A percentile compares a stretch with the other conserved stretches of the same genome.
phyloP scores from a whole-genome alignment of 192 early-diverging fungal genomes.

The Mortierella antarctica region DNA sequence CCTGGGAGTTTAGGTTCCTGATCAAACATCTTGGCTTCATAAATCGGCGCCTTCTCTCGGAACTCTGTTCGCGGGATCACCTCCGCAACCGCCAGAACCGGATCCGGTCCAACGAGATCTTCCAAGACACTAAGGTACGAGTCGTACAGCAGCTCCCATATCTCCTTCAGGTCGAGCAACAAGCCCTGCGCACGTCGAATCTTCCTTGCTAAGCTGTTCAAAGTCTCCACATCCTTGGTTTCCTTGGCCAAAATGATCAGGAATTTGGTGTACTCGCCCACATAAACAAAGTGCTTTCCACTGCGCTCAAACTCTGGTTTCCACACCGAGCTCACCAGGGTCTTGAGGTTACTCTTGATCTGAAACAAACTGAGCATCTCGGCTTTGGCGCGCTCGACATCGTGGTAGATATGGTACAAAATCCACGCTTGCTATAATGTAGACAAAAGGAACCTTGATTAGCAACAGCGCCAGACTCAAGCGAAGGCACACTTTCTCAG shows the following conservation, averaged over 20 bases:
- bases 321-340: conserved; percentile 76
- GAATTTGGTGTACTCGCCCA: conserved; percentile 73
- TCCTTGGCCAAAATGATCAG: conserved; percentile 69
- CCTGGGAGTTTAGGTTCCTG: conserved; percentile 22
- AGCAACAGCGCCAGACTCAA: neutral
- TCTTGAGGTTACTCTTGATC: conserved; percentile 62
- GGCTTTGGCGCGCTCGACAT: conserved; percentile 67
- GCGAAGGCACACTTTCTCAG: neutral
- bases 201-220: conserved; percentile 66
- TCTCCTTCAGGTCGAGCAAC: conserved; percentile 63
- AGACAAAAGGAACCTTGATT: neutral
- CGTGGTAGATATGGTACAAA: conserved; percentile 63
- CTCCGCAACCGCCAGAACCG: conserved; percentile 29
- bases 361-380: conserved; percentile 71
- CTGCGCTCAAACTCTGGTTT: conserved; percentile 82
- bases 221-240: conserved; percentile 65
- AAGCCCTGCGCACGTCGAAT: conserved; percentile 61
- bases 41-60: conserved; percentile 41
- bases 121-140: conserved; percentile 57
- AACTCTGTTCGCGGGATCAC: conserved; percentile 48
- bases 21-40: conserved; percentile 49
- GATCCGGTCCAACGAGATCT: conserved; percentile 36
- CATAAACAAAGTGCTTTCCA: conserved; percentile 82
- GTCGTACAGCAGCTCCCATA: conserved; percentile 60
- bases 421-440: conserved; percentile 71